Evolutionary conservation across 257 asterid species (phyloP).

Genomic region (Solanum pinnatisectum): DNA sequence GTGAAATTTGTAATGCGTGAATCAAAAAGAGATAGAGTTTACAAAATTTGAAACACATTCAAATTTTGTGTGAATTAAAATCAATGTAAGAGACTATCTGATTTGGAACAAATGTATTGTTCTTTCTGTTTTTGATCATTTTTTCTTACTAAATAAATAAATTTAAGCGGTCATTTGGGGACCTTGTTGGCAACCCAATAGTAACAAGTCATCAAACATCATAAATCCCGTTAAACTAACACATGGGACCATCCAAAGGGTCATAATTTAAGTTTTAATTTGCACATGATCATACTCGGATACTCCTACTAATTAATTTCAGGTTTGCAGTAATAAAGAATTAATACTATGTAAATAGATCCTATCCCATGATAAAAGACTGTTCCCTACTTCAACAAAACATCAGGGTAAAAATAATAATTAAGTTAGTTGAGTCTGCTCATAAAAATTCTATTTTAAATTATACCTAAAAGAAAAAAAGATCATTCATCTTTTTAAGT

Average conservation of each 20-base stretch:
- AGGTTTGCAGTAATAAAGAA: neutral
- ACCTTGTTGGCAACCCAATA: neutral
- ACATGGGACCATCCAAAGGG: neutral
- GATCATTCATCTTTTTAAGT: neutral
- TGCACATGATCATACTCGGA: neutral
- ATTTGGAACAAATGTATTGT: neutral
- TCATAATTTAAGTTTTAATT: neutral
- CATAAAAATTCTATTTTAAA: neutral
- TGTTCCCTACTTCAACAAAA: neutral
- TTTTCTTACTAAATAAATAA: fast-evolving
- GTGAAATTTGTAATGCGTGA: neutral
- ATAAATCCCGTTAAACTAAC: neutral
- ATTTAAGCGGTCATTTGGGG: fast-evolving
- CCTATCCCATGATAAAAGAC: neutral
- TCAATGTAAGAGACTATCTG: neutral
- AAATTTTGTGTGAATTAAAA: neutral
- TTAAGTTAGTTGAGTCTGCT: neutral
- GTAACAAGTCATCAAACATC: neutral
- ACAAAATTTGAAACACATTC: neutral
- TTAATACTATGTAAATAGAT: neutral
- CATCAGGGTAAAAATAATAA: neutral
- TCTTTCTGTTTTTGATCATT: neutral
- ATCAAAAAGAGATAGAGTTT: neutral
- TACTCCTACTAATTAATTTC: neutral
- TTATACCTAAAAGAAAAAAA: neutral